These are phyloP conservation scores for Neckera pumila DNA, from an alignment of 225 moss, liverwort and hornwort species.

Conservation along the genomic window DNA sequence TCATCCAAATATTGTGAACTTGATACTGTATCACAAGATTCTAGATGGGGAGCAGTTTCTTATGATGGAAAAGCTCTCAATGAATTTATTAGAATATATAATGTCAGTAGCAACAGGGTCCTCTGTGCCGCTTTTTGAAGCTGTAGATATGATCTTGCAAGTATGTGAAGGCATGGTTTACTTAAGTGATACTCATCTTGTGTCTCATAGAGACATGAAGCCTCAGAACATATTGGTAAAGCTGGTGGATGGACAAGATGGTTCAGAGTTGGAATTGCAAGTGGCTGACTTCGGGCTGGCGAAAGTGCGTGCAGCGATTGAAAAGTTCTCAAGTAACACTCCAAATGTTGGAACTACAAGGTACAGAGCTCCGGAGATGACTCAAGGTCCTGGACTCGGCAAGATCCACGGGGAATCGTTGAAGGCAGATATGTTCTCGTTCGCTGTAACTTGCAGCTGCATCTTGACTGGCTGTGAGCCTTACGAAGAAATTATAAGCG, in stretches of 20 bases:
- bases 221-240: neutral
- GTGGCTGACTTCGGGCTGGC: neutral
- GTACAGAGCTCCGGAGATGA: neutral
- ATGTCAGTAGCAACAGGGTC: too few species aligned
- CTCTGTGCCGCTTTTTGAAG: neutral
- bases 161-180: neutral
- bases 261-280: neutral
- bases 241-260: neutral
- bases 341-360: neutral
- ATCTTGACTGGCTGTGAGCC: neutral
- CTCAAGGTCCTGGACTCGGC: neutral
- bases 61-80: neutral
- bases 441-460: neutral
- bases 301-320: neutral
- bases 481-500: neutral
- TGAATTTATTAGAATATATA: neutral
- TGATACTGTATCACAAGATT: neutral
- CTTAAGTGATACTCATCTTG: neutral
- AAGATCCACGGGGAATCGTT: neutral
- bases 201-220: neutral
- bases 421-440: neutral
- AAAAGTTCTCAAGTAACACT: neutral
- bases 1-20: neutral
- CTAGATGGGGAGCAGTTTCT: neutral
- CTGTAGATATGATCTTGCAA: conserved; percentile 1